Evolutionary conservation across 768 basidiomycete species (phyloP), one percentile per base, ranked within the genome.

Genomic region (Boletus subcaerulescens): DNA sequence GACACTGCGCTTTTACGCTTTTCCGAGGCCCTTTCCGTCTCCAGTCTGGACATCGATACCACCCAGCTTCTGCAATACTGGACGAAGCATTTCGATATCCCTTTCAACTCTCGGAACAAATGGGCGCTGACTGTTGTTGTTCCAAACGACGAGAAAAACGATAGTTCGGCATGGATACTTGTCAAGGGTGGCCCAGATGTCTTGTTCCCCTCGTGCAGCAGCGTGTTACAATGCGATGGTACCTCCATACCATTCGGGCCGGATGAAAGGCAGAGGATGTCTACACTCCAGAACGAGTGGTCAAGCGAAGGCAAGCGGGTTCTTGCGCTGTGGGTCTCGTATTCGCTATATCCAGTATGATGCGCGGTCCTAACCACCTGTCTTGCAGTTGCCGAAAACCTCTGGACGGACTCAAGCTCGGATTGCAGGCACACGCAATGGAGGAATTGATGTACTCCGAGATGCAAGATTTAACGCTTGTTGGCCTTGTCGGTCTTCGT

Each of bases 101-200:
- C 74, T 2, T 77, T 77, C 66, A 77, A 77, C 52, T 82, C 79
- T 7, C 76, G 74, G 53, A 80, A 81, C 58, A 85, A 84, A 59
- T 84, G 76, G 76, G 82, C 82, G 70, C 63, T 83, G 49, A 79
- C 76, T 41, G 65, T 80, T 48, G 61, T 71, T 0, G 54, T 51
- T 5, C 53, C 54, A 9, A 52, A 56, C 35, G 51, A 45, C 5
- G 55, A 57, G 56, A 50, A 59, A 8, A 2, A 32, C 2, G 38
- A 58, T 2, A 48, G 22, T 15, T n/a, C 52, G 29, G 53, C 62
- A 13, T 67, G 76, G 63, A 70, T 84, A 50, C 67, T 81, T 50
- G 72, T 78, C 65, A 84, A 85, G 62, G 83, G 83, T 32, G 84
- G 80, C 2, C 84, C 84, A 0, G 84, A 86, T 52, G 70, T 81